phyloP scores from a whole-genome alignment of 805 yeast species.

The Pichia insulana region DNA sequence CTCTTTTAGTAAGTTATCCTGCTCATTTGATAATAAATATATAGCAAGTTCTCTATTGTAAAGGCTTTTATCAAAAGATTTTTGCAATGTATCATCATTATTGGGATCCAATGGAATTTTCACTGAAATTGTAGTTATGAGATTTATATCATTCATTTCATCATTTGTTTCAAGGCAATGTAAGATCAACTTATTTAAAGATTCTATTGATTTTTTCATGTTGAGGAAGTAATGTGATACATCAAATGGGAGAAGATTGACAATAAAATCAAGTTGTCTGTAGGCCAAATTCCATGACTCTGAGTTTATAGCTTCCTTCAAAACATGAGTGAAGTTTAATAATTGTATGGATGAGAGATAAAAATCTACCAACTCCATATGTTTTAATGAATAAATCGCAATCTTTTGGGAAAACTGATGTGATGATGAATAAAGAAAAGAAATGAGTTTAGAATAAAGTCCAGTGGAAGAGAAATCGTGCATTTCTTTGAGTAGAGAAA shows the following conservation, averaged over 20 bases:
- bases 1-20: slow-evolving; percentile 17
- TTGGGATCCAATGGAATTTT: neutral
- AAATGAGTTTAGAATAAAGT: neutral
- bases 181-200: neutral
- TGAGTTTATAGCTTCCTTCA: neutral
- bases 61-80: slow-evolving; percentile 25
- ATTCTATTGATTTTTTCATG: neutral
- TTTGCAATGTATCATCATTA: slow-evolving; percentile 21
- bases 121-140: neutral
- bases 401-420: neutral
- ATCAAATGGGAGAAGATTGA: slow-evolving; percentile 3
- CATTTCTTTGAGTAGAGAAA: neutral
- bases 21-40: slow-evolving; percentile 13
- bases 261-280: neutral
- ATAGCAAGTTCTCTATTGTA: slow-evolving; percentile 4
- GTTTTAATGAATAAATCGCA: too few relatives aligned
- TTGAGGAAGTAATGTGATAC: neutral
- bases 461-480: neutral
- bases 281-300: neutral
- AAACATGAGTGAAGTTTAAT: neutral
- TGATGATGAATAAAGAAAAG: neutral
- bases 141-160: slow-evolving; percentile 1
- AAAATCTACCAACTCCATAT: neutral
- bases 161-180: slow-evolving; percentile 1
- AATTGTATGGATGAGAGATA: neutral